phyloP scores from a whole-genome alignment of 2,329 filamentous ascomycete genomes.

The Colletotrichum plurivorum region DNA sequence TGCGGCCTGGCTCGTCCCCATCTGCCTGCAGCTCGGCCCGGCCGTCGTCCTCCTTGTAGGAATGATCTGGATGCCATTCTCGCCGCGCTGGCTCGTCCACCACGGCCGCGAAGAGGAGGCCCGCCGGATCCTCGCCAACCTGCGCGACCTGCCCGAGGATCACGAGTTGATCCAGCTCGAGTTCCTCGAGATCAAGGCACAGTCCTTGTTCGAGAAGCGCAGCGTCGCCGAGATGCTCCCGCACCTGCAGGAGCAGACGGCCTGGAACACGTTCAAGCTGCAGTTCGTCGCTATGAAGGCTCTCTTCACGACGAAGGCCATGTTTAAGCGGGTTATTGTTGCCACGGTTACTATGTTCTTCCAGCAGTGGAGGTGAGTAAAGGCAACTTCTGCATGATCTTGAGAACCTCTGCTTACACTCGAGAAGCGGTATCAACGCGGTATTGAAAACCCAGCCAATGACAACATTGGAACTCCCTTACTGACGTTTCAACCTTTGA shows the following conservation, averaged over 20 bases:
- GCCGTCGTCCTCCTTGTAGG: constrained; percentile 76
- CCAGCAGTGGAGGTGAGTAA: constrained; percentile 59
- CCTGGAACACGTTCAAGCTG: constrained; percentile 75
- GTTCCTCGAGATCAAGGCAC: constrained; percentile 87
- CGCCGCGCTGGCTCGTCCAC: constrained; percentile 81
- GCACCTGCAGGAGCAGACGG: constrained; percentile 70
- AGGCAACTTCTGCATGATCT: constrained; percentile 47
- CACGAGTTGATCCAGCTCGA: constrained; percentile 81
- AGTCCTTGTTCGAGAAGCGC: constrained; percentile 83
- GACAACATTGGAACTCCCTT: no score
- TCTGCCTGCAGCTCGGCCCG: constrained; percentile 79
- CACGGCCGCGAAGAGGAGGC: constrained; percentile 79
- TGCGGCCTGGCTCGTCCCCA: constrained; percentile 81
- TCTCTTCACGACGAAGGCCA: constrained; percentile 75
- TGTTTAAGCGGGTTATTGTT: constrained; percentile 76
- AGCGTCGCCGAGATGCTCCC: constrained; percentile 78
- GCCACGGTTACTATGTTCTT: constrained; percentile 69
- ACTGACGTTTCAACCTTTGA: no score
- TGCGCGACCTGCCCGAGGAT: constrained; percentile 73
- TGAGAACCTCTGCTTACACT: rapidly evolving
- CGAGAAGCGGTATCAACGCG: no score
- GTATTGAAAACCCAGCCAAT: no score
- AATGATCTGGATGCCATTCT: constrained; percentile 86
- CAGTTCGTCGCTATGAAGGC: constrained; percentile 77
- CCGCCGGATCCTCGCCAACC: constrained; percentile 70